These are phyloP conservation scores for Trifolium dubium DNA, from an alignment of 306 rosid species.

Conservation along the genomic window DNA sequence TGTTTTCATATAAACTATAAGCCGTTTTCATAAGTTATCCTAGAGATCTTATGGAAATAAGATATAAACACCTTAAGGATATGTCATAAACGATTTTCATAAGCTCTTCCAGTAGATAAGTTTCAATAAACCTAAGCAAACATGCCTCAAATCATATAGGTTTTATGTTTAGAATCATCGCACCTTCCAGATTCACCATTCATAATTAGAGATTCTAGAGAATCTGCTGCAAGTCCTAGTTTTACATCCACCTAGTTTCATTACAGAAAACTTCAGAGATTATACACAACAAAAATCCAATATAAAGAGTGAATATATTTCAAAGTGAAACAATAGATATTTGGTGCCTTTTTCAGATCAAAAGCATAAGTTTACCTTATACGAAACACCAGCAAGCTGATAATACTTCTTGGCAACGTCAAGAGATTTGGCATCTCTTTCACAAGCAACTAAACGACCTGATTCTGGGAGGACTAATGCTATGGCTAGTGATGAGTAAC, in stretches of 20 bases:
- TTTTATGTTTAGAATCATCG: constrained; percentile 25
- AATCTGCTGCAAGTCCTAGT: constrained; percentile 80
- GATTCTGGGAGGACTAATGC: constrained; percentile 89
- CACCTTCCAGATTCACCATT: constrained; percentile 89
- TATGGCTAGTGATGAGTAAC: constrained; percentile 89
- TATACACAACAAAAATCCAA: constrained; percentile 16
- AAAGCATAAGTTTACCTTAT: constrained; percentile 66
- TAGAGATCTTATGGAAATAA: background rate
- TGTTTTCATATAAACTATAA: background rate
- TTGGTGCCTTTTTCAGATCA: constrained; percentile 25
- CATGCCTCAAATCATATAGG: background rate
- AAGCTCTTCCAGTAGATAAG: background rate
- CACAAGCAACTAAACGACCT: constrained; percentile 88
- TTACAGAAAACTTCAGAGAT: constrained; percentile 2
- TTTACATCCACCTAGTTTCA: constrained; percentile 67
- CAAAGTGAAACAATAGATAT: constrained; percentile 16
- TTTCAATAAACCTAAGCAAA: background rate
- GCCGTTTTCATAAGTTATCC: background rate
- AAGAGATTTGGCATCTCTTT: constrained; percentile 79
- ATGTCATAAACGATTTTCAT: background rate
- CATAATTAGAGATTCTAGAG: constrained; percentile 67
- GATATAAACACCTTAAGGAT: background rate
- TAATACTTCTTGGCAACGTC: constrained; percentile 85
- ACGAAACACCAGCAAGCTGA: constrained; percentile 78
- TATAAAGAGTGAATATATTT: background rate